Conservation (phyloP, 768 basidiomycete species). For the Suillus lakei region DNA sequence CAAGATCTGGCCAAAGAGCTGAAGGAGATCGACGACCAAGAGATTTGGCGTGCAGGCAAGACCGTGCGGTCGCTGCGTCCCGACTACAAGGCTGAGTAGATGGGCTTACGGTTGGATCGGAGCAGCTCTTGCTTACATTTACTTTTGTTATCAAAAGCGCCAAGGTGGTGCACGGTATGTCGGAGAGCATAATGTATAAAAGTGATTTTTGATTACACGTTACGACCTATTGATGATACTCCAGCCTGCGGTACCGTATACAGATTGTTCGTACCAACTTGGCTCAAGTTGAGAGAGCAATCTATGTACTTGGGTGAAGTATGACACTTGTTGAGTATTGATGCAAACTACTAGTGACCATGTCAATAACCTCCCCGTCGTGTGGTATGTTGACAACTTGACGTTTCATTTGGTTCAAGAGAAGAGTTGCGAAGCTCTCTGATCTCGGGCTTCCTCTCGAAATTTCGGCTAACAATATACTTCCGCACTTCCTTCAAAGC, state of each 20-base stretch:
- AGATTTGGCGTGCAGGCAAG: constrained; percentile 98
- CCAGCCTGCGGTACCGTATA: background rate
- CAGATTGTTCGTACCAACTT: background rate
- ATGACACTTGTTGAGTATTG: background rate
- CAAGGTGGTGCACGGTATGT: constrained; percentile 24
- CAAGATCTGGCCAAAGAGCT: constrained; percentile 91
- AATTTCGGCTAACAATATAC: constrained; percentile 85
- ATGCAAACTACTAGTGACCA: background rate
- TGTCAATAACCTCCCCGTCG: too few species aligned
- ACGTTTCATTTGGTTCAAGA: too few species aligned
- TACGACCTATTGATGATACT: background rate
- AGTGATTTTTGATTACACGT: background rate
- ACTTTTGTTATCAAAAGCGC: constrained; percentile 24
- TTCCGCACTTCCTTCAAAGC: constrained; percentile 92
- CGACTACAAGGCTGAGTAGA: constrained; percentile 74
- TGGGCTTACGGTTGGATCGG: background rate
- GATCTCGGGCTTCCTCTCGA: constrained; percentile 84
- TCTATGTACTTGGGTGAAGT: background rate
- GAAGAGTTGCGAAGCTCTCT: too few species aligned
- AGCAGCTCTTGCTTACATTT: constrained; percentile 1
- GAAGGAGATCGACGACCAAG: constrained; percentile 94
- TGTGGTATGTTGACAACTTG: background rate
- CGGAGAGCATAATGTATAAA: constrained; percentile 25
- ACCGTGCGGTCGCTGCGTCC: constrained; percentile 88
- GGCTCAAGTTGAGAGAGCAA: background rate